Percentiles rank a stretch among this genome's conserved stretches.
Conservation (phyloP, 305 asterid genomes). For the Nicotiana rustica region DNA sequence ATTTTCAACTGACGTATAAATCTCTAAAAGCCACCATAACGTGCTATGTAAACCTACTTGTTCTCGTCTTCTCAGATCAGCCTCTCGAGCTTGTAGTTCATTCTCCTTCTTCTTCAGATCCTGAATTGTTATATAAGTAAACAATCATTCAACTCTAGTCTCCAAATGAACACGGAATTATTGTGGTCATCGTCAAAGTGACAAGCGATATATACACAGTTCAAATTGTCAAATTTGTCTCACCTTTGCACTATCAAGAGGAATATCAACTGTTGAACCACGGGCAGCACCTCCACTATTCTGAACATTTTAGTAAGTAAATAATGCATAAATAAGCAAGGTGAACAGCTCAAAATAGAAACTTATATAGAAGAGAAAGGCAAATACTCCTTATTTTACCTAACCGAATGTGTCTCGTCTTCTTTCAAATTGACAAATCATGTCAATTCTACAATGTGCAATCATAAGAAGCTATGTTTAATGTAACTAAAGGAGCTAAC, state of each 20-base stretch:
- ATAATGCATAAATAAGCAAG: constrained; percentile 15
- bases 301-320: constrained; percentile 38
- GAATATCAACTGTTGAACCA: constrained; percentile 51
- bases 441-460: not conserved
- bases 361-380: no score
- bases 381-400: no score
- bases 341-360: not conserved
- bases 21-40: not conserved
- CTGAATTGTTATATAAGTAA: constrained; percentile 43
- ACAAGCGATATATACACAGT: not conserved
- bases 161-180: not conserved
- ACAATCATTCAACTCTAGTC: not conserved
- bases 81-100: constrained; percentile 87
- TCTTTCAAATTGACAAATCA: no score
- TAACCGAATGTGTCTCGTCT: no score
- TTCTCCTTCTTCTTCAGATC: constrained; percentile 73
- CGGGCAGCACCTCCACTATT: constrained; percentile 42
- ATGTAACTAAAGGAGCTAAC: not conserved
- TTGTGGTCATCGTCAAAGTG: not conserved
- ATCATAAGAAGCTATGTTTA: not conserved
- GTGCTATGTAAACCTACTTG: constrained; percentile 52
- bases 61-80: constrained; percentile 81
- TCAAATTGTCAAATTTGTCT: not conserved
- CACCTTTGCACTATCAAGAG: constrained; percentile 48
- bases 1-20: no score